Percentiles rank a stretch among this genome's conserved stretches.
Evolutionary conservation across 192 early-diverging fungal genomes (phyloP).

Genomic region (Blastocladiella britannica): DNA sequence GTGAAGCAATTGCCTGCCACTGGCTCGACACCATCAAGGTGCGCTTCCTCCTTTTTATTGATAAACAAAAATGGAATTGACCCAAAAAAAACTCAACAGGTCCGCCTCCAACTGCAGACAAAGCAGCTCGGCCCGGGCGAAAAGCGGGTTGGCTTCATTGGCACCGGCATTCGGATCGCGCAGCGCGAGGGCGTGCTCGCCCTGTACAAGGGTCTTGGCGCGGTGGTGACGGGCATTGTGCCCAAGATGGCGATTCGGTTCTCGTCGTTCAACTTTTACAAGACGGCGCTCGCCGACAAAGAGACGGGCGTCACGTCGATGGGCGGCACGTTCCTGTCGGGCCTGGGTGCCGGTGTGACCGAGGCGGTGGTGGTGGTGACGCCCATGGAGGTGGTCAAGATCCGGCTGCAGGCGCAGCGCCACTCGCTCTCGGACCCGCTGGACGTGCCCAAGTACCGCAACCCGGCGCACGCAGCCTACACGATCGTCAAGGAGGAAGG

Average conservation of each 20-base stretch:
- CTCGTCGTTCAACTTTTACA: slow-evolving; percentile 86
- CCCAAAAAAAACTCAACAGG: slow-evolving; percentile 9
- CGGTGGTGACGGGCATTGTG: slow-evolving; percentile 86
- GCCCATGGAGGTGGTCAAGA: slow-evolving; percentile 98
- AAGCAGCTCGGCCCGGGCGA: not conserved
- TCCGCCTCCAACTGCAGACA: not conserved
- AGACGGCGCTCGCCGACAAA: slow-evolving; percentile 47
- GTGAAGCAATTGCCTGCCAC: slow-evolving; percentile 75
- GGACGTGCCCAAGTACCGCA: slow-evolving; percentile 90
- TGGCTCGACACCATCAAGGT: slow-evolving; percentile 97
- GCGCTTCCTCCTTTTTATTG: slow-evolving; percentile 41
- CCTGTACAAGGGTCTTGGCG: slow-evolving; percentile 93
- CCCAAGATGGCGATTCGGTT: slow-evolving; percentile 99
- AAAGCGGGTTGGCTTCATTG: slow-evolving; percentile 36
- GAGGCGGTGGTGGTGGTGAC: slow-evolving; percentile 89
- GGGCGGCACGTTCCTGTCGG: slow-evolving; percentile 53
- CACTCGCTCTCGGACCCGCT: slow-evolving; percentile 91
- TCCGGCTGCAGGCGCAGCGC: slow-evolving; percentile 86
- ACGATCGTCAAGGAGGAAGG: slow-evolving; percentile 89
- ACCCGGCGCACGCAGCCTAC: slow-evolving; percentile 73
- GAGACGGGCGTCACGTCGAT: slow-evolving; percentile 43
- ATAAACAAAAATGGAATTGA: slow-evolving; percentile 3
- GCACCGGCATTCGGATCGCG: slow-evolving; percentile 66
- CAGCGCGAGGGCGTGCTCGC: slow-evolving; percentile 67
- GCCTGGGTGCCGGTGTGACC: slow-evolving; percentile 75